Conservation (phyloP, 2,329 filamentous ascomycete genomes). For the Elsinoe fawcettii region DNA sequence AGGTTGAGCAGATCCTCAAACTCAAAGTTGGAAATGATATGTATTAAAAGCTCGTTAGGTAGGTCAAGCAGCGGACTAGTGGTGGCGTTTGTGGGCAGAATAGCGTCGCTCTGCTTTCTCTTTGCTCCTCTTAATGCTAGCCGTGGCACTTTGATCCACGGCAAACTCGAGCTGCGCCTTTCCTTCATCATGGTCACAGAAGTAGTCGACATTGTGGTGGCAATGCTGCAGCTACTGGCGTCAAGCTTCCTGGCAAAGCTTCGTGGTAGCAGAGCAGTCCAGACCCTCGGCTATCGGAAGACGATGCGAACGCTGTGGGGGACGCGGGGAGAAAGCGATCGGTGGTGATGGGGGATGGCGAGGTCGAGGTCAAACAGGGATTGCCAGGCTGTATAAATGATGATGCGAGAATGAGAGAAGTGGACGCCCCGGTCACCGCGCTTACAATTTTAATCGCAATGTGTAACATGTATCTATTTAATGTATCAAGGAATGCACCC, state of each 20-base stretch:
- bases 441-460: not conserved
- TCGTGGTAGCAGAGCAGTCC: not conserved
- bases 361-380: not conserved
- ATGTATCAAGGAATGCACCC: slow-evolving; percentile 5
- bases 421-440: not conserved
- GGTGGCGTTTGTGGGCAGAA: not conserved
- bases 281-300: slow-evolving; percentile 10
- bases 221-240: not conserved
- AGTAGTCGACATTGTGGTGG: slow-evolving; percentile 1
- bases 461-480: not conserved
- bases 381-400: not conserved
- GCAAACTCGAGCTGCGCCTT: slow-evolving; percentile 9
- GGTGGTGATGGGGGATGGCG: not conserved
- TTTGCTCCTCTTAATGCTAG: slow-evolving; percentile 8
- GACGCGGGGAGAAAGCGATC: not conserved
- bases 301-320: slow-evolving; percentile 7
- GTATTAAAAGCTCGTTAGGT: slow-evolving; percentile 12
- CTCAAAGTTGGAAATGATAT: slow-evolving; percentile 2
- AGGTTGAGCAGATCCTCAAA: slow-evolving; percentile 1
- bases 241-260: slow-evolving; percentile 14
- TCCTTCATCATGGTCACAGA: slow-evolving; percentile 6
- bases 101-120: slow-evolving; percentile 10
- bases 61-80: not conserved
- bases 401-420: not conserved
- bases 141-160: slow-evolving; percentile 13